These are phyloP conservation scores for Aspergillus floridensis DNA, from an alignment of 2,329 filamentous ascomycete genomes.

Conservation along the genomic window DNA sequence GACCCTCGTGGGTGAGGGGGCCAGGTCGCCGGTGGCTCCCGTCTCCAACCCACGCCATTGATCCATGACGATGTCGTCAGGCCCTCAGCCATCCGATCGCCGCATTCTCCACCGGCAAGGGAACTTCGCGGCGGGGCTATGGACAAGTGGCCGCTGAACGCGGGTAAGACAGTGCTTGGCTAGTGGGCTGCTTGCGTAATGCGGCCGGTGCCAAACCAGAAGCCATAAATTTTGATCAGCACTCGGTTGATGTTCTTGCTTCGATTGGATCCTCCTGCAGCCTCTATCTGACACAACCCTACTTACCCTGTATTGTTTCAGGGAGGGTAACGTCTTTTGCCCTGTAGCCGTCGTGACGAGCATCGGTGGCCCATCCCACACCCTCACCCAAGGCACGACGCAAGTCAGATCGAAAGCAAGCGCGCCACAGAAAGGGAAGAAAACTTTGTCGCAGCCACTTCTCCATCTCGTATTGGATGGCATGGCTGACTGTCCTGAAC, in stretches of 20 bases:
- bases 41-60: slow-evolving; percentile 16
- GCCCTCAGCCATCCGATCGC: slow-evolving; percentile 32
- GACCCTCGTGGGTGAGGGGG: slow-evolving; percentile 11
- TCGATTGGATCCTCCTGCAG: background rate
- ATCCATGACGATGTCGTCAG: slow-evolving; percentile 28
- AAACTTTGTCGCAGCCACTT: background rate
- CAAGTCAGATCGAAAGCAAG: no score
- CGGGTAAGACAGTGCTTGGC: slow-evolving; percentile 31
- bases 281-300: slow-evolving; percentile 11
- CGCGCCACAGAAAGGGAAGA: no score
- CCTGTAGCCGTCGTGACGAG: background rate
- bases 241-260: slow-evolving; percentile 15
- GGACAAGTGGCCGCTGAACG: slow-evolving; percentile 32
- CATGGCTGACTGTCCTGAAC: background rate
- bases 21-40: slow-evolving; percentile 6
- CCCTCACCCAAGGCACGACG: no score
- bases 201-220: slow-evolving; percentile 20
- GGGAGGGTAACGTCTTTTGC: background rate
- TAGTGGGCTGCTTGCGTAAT: slow-evolving; percentile 39
- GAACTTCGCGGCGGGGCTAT: slow-evolving; percentile 31
- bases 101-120: slow-evolving; percentile 39
- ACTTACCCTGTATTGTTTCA: background rate
- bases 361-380: background rate
- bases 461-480: background rate
- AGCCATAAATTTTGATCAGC: slow-evolving; percentile 36